Evolutionary conservation across 108 stramenopile species (phyloP), one percentile per base, ranked within the genome.

Genomic region (Nitzschia sp.): DNA sequence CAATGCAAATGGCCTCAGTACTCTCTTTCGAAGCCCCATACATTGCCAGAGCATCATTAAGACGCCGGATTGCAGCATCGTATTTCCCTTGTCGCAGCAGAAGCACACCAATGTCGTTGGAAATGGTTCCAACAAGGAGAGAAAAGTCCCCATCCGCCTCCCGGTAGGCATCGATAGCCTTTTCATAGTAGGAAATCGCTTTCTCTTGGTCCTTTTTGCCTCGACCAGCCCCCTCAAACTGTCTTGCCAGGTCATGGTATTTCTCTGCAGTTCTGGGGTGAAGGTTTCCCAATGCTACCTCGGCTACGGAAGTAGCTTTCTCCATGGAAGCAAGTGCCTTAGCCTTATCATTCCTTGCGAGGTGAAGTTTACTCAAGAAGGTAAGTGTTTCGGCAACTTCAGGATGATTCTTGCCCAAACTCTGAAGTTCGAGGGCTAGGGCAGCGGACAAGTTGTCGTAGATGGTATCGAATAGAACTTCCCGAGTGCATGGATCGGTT

Each of bases 81-180:
- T 53, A 62, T 46, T 77, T 34, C 48, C 58, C 50, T 62, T 56
- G 50, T 65, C 54, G 60, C 19, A 76, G 75, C 38, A 63, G 51
- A n/a, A 81, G 26, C 12, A 76, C 68, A 14, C 72, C 80, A 10
- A 63, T 41, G 39, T 76, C 60, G 54, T 81, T 81, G 21, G 77
- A 48, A 9, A 57, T 69, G 7, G 68, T 43, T 8, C 67, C 71
- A 19, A 77, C 53, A 42, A 56, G 11, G n/a, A 56, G 43, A 11
- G 69, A 63, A 39, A 26, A 14, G 8, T 53, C 39, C 19, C 69
- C 73, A 48, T 72, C 65, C 10, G 61, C 41, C 17, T 70, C 58
- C 19, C 63, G 20, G 42, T 54, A 40, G 0, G 53, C 58, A 9
- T 59, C 53, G 17, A 77, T 71, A 25, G 70, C 70, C 38, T 71